Evolutionary conservation across 495 filamentous ascomycete genomes (phyloP), one percentile per base, ranked within the genome.

Genomic region (Hypomontagnella monticulosa): DNA sequence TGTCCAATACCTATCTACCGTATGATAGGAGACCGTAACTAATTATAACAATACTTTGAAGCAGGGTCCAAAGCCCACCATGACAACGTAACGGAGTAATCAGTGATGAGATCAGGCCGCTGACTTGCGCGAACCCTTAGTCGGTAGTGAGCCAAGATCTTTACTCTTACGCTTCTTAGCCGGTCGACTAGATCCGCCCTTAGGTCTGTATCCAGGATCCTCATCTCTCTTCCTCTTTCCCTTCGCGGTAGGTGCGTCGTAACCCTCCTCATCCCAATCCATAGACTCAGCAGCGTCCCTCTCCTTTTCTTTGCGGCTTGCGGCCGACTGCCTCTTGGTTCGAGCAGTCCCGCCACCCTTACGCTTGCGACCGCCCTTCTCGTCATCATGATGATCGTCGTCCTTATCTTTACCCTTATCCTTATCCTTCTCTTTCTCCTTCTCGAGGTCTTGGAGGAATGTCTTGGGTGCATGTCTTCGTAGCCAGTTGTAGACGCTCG

Each of bases 401-500:
- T 71, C 71, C 16, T 51, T 63, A 12, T 63, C 60, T 32, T 63
- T 69, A 10, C 44, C 51, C 38, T 63, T 65, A 48, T 71, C 77
- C 48, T 63, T 76, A 23, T 86, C 85, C 67, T 88, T 89, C 57
- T 89, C 88, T 7, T 86, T 85, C 14, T 78, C 74, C 38, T 71
- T 70, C 72, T 94, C 92, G 52, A 88, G 88, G 67, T 93, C 91
- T 72, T 94, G 90, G 0, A 96, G 78, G 77, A 93, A 95, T 16
- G 89, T 89, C 57, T 93, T 86, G 0, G 93, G 93, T 56, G 92
- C 90, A 70, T 96, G 86, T 57, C 87, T 86, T 33, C 91, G 85
- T 18, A 97, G 79, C 93, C 93, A 97, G 74, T 94, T 95, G 79
- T 93, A 92, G 1, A 96, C 91, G 20, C 89, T 92, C 36, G 91